These are phyloP conservation scores for Malus fusca DNA, from an alignment of 306 rosid species.

Conservation along the genomic window DNA sequence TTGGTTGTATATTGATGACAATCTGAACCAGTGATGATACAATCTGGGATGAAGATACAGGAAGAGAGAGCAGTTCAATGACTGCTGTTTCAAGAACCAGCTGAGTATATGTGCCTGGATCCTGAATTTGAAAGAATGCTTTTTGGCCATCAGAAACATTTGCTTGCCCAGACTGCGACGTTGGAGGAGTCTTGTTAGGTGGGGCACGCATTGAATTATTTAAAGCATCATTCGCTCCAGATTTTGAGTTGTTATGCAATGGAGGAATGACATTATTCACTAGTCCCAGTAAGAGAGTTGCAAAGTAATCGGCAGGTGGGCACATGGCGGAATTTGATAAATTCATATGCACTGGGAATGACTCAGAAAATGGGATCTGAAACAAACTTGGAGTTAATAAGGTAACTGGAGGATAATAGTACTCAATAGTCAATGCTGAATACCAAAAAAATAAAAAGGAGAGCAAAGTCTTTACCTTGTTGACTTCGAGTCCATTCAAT, in stretches of 20 bases:
- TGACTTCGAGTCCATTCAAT: constrained; percentile 65
- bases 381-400: constrained; percentile 24
- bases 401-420: constrained; percentile 2
- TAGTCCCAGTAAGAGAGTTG: constrained; percentile 79
- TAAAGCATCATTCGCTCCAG: constrained; percentile 51
- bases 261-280: constrained; percentile 97
- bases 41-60: constrained; percentile 77
- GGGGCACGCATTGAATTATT: constrained; percentile 49
- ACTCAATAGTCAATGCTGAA: background rate
- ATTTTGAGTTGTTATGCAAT: constrained; percentile 68
- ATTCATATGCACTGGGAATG: constrained; percentile 75
- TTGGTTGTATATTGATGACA: constrained; percentile 86
- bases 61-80: constrained; percentile 88
- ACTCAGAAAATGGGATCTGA: constrained; percentile 91
- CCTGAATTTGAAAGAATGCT: constrained; percentile 94
- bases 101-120: constrained; percentile 95
- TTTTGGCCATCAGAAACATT: constrained; percentile 73
- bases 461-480: constrained; percentile 53
- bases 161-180: constrained; percentile 63
- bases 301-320: constrained; percentile 92
- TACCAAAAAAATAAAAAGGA: background rate
- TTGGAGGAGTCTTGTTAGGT: constrained; percentile 59
- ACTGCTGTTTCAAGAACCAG: constrained; percentile 96
- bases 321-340: constrained; percentile 66
- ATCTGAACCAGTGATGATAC: constrained; percentile 88